These are phyloP conservation scores for Herpotrichia juniperi DNA, from an alignment of 2,329 filamentous ascomycete genomes.

Conservation along the genomic window DNA sequence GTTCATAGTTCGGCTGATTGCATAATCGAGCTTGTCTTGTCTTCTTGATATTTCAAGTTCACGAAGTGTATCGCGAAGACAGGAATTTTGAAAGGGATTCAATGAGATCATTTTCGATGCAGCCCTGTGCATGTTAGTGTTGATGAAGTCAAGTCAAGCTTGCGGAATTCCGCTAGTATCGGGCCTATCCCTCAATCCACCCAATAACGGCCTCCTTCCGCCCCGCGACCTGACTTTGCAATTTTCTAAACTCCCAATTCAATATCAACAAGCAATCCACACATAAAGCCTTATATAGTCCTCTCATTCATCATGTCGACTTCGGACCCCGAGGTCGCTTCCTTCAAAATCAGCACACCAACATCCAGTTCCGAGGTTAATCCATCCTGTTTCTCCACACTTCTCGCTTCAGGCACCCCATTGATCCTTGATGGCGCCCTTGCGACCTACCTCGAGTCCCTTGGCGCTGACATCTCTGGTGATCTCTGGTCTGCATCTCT, in stretches of 20 bases:
- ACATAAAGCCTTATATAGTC: neutral
- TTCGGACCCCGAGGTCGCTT: neutral
- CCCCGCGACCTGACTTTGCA: neutral
- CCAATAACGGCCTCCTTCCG: neutral
- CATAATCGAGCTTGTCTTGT: too few species aligned
- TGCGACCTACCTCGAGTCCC: slow-evolving; percentile 54
- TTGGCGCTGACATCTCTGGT: slow-evolving; percentile 51
- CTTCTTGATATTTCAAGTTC: too few species aligned
- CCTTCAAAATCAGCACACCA: neutral
- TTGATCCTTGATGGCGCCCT: slow-evolving; percentile 55
- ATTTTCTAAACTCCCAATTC: neutral
- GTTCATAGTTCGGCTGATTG: too few species aligned
- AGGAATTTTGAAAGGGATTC: too few species aligned
- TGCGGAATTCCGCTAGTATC: neutral
- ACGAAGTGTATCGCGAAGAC: too few species aligned
- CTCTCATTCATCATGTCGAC: neutral
- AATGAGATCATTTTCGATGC: too few species aligned
- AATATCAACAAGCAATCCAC: neutral
- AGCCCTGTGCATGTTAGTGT: too few species aligned
- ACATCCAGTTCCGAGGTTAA: too few species aligned
- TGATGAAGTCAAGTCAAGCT: neutral
- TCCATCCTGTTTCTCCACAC: slow-evolving; percentile 18
- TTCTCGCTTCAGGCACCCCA: slow-evolving; percentile 25
- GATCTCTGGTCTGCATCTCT: slow-evolving; percentile 54
- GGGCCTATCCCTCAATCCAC: neutral